These are phyloP conservation scores for Stachybotrys chlorohalonatus DNA, from an alignment of 2,329 filamentous ascomycete species.

Conservation along the genomic window DNA sequence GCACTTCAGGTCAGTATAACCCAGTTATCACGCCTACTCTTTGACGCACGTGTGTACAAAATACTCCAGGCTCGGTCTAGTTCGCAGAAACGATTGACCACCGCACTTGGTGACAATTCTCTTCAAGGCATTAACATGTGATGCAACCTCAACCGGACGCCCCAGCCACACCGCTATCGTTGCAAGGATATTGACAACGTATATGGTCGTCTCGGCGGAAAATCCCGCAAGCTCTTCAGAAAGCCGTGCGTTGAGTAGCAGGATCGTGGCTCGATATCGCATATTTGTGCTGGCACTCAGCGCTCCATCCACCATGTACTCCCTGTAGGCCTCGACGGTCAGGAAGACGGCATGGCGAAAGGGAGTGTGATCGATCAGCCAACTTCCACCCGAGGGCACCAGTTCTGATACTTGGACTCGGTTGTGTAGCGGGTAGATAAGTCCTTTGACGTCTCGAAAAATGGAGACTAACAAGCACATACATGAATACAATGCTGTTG, in stretches of 20 bases:
- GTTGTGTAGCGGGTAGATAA: neutral
- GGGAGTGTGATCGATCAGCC: neutral
- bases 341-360: neutral
- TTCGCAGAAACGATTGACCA: neutral
- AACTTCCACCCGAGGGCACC: neutral
- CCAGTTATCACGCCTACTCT: neutral
- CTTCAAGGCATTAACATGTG: neutral
- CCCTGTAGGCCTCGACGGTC: neutral
- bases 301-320: neutral
- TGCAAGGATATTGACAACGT: neutral
- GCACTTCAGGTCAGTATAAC: neutral
- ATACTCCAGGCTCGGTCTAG: neutral
- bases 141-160: neutral
- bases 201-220: neutral
- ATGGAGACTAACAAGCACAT: neutral
- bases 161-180: neutral
- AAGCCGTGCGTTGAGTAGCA: neutral
- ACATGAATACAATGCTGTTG: neutral
- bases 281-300: neutral
- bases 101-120: neutral
- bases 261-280: neutral
- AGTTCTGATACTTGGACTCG: neutral
- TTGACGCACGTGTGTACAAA: neutral
- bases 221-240: neutral
- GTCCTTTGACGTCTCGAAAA: neutral